Evolutionary conservation across 768 basidiomycete genomes (phyloP).

Genomic region (Tephrocybe sp.): DNA sequence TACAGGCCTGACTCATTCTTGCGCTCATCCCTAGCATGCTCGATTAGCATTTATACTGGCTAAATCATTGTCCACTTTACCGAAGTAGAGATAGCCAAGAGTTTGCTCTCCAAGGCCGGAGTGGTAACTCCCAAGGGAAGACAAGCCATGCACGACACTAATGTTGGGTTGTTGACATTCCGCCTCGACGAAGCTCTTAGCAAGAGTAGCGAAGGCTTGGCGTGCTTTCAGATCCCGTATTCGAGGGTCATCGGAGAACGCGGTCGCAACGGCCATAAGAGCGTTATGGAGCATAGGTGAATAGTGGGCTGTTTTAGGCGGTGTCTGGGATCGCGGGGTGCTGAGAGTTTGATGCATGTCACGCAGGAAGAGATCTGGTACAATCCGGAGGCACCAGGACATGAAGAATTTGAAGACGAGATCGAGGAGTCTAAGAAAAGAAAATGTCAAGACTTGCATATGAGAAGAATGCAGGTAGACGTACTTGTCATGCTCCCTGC

Average conservation of each 20-base stretch:
- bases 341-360: slow-evolving; percentile 46
- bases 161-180: slow-evolving; percentile 48
- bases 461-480: slow-evolving; percentile 8
- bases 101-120: slow-evolving; percentile 48
- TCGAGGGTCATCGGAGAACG: slow-evolving; percentile 44
- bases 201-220: slow-evolving; percentile 39
- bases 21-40: slow-evolving; percentile 50
- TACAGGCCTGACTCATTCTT: slow-evolving; percentile 59
- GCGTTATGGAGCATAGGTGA: slow-evolving; percentile 76
- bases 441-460: not conserved
- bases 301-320: slow-evolving; percentile 57
- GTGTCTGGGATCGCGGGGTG: slow-evolving; percentile 33
- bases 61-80: slow-evolving; percentile 23
- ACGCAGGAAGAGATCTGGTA: slow-evolving; percentile 47
- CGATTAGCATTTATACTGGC: slow-evolving; percentile 7
- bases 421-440: slow-evolving; percentile 36
- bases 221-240: slow-evolving; percentile 43
- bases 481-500: slow-evolving; percentile 45
- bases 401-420: slow-evolving; percentile 49
- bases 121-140: slow-evolving; percentile 43
- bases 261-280: slow-evolving; percentile 45
- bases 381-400: slow-evolving; percentile 49
- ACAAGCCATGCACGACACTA: slow-evolving; percentile 43
- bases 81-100: slow-evolving; percentile 47
- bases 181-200: slow-evolving; percentile 45